phyloP scores from a whole-genome alignment of 2,329 filamentous ascomycete species.

The Microsporum audouinii region DNA sequence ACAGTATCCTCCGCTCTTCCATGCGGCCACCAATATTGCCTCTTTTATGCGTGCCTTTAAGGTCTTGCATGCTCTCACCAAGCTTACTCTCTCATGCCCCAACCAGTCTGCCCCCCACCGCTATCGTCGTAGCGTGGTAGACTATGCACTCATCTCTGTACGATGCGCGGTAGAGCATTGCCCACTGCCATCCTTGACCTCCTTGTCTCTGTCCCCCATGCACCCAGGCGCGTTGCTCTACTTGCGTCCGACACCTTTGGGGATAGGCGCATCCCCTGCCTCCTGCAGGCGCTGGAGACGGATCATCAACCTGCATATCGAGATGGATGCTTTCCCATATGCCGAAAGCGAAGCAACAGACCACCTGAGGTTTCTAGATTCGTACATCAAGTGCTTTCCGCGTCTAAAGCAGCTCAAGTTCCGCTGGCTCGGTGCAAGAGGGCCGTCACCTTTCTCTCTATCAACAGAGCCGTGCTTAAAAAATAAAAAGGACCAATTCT shows the following conservation, averaged over 20 bases:
- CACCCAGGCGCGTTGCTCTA: slow-evolving; percentile 68
- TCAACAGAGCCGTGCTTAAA: slow-evolving; percentile 57
- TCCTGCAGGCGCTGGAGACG: slow-evolving; percentile 65
- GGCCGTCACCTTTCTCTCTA: slow-evolving; percentile 62
- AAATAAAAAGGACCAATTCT: slow-evolving; percentile 33
- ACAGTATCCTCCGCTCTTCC: slow-evolving; percentile 81
- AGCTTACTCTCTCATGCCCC: slow-evolving; percentile 66
- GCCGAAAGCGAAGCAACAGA: slow-evolving; percentile 43
- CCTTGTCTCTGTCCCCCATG: slow-evolving; percentile 60
- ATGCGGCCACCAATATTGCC: slow-evolving; percentile 76
- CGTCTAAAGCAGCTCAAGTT: slow-evolving; percentile 61
- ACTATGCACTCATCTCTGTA: slow-evolving; percentile 79
- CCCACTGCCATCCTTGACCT: slow-evolving; percentile 52
- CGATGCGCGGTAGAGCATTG: slow-evolving; percentile 71
- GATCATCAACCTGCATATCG: slow-evolving; percentile 61
- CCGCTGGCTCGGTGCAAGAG: slow-evolving; percentile 61
- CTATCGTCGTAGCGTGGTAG: slow-evolving; percentile 66
- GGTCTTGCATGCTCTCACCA: slow-evolving; percentile 56
- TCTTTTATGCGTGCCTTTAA: slow-evolving; percentile 68
- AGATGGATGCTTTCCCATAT: slow-evolving; percentile 53
- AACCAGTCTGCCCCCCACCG: slow-evolving; percentile 57
- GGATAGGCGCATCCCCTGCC: slow-evolving; percentile 62
- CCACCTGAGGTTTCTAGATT: slow-evolving; percentile 67
- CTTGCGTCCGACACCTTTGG: slow-evolving; percentile 55
- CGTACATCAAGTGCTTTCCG: slow-evolving; percentile 62